Evolutionary conservation across 1,284 basidiomycete species (phyloP).

Genomic region (Limonomyces culmigenus): DNA sequence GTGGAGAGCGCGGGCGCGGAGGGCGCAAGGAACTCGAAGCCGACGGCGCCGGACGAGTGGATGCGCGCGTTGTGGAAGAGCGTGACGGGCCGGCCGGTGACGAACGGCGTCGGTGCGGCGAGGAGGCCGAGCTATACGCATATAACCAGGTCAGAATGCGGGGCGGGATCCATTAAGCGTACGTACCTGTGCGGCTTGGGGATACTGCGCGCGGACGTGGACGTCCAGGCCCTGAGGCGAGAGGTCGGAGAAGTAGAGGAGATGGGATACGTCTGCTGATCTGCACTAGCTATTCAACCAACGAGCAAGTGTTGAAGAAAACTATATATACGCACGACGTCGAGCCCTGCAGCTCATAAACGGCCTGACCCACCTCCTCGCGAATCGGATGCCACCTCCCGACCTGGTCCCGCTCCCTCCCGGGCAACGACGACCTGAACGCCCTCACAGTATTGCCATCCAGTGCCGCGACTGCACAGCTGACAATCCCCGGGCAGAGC

Average conservation of each 20-base stretch:
- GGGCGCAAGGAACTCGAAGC: conserved; percentile 33
- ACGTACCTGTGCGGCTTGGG: too few relatives aligned
- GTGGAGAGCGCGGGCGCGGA: conserved; percentile 10
- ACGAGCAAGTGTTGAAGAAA: background rate
- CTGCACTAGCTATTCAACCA: conserved; percentile 10
- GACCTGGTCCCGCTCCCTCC: conserved; percentile 1
- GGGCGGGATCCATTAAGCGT: too few relatives aligned
- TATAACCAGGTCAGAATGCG: too few relatives aligned
- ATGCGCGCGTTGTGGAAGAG: conserved; percentile 47
- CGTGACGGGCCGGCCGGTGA: conserved; percentile 69
- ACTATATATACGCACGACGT: background rate
- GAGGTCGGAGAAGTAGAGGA: conserved; percentile 54
- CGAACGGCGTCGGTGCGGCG: conserved; percentile 70
- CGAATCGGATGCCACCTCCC: conserved; percentile 4
- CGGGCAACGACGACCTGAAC: conserved; percentile 3
- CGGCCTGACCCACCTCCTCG: background rate
- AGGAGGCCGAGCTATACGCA: conserved; percentile 45
- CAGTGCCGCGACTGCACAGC: conserved; percentile 1
- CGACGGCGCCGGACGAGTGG: conserved; percentile 55
- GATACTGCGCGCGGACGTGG: too few relatives aligned
- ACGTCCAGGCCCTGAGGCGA: too few relatives aligned
- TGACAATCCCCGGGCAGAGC: background rate
- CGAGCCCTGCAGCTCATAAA: background rate
- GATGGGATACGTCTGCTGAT: conserved; percentile 21
- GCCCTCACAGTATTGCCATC: background rate